phyloP scores from a whole-genome alignment of 2,329 filamentous ascomycete species.

The Endothia cerciana region DNA sequence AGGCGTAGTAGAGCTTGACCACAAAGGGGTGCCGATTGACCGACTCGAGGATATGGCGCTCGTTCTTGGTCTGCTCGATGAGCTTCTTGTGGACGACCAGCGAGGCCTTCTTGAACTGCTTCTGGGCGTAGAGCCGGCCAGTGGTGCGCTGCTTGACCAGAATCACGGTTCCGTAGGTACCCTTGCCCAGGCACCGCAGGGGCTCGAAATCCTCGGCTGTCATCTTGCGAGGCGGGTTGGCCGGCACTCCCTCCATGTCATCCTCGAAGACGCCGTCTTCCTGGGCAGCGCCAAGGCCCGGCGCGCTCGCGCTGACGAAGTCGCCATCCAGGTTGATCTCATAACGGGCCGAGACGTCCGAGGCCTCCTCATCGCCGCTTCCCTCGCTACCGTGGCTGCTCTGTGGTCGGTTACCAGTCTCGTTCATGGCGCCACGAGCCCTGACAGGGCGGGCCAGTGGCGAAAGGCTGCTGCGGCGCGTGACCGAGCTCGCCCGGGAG shows the following conservation, averaged over 20 bases:
- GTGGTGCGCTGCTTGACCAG: constrained; percentile 89
- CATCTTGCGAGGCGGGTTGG: constrained; percentile 74
- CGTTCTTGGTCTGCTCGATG: constrained; percentile 96
- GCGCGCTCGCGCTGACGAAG: constrained; percentile 72
- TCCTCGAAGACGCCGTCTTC: constrained; percentile 39
- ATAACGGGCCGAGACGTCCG: constrained; percentile 77
- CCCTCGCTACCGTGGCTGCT: constrained; percentile 47
- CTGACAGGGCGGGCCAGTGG: constrained; percentile 33
- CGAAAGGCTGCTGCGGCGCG: constrained; percentile 52
- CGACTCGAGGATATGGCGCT: constrained; percentile 91
- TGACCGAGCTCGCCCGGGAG: constrained; percentile 57
- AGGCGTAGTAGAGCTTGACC: constrained; percentile 97
- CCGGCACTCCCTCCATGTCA: constrained; percentile 57
- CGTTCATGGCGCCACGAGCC: constrained; percentile 35
- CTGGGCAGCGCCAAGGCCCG: constrained; percentile 40
- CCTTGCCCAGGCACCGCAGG: constrained; percentile 91
- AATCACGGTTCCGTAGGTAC: constrained; percentile 92
- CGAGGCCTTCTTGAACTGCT: constrained; percentile 97
- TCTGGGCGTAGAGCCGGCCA: constrained; percentile 92
- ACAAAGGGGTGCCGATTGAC: constrained; percentile 97
- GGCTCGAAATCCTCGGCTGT: constrained; percentile 87
- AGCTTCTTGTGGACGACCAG: constrained; percentile 94
- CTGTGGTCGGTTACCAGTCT: constrained; percentile 58
- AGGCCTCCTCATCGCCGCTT: constrained; percentile 68
- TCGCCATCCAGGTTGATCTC: constrained; percentile 84